phyloP scores from a whole-genome alignment of 495 filamentous ascomycete species.

The Hyaloscypha finlandica region DNA sequence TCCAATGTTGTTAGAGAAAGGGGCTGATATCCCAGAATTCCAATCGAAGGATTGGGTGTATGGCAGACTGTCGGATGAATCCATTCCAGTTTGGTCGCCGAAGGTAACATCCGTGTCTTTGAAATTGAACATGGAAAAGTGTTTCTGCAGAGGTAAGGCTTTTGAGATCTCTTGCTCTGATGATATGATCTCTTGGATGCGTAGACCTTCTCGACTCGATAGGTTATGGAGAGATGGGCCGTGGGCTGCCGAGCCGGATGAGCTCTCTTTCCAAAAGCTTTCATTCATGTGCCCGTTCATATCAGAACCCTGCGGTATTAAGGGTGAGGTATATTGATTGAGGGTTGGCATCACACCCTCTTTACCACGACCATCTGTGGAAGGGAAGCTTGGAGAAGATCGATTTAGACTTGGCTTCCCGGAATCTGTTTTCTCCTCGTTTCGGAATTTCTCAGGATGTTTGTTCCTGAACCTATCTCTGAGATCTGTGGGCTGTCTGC shows the following conservation, averaged over 20 bases:
- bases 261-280: not conserved
- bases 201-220: constrained; percentile 26
- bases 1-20: constrained; percentile 32
- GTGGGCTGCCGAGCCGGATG: not conserved
- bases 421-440: constrained; percentile 16
- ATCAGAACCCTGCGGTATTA: not conserved
- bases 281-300: not conserved
- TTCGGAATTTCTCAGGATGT: constrained; percentile 66
- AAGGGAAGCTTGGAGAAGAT: not conserved
- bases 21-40: constrained; percentile 20
- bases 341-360: not conserved
- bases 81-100: constrained; percentile 29
- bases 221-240: constrained; percentile 16
- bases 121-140: constrained; percentile 22
- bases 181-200: constrained; percentile 31
- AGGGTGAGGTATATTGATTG: not conserved
- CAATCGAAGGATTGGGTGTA: constrained; percentile 33
- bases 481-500: constrained; percentile 74
- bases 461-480: constrained; percentile 81
- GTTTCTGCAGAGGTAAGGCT: constrained; percentile 19
- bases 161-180: constrained; percentile 21
- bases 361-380: not conserved
- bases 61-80: constrained; percentile 23
- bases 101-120: constrained; percentile 39
- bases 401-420: not conserved